Evolutionary conservation across 768 basidiomycete species (phyloP).

Genomic region (Pulveroboletus sp.): DNA sequence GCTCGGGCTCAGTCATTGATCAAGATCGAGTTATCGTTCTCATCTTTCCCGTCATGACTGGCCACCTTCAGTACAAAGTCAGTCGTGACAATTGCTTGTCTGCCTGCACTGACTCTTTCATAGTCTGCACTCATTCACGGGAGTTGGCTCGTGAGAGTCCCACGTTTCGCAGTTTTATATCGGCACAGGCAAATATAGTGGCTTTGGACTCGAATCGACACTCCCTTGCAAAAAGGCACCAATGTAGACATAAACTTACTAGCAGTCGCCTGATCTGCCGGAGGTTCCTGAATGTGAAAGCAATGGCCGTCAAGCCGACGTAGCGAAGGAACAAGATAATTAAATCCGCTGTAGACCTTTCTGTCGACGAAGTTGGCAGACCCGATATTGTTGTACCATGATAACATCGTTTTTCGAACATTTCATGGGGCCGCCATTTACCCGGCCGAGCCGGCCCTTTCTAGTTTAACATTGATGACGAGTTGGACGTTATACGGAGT

Average conservation of each 20-base stretch:
- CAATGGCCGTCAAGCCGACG: slow-evolving; percentile 76
- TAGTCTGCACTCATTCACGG: slow-evolving; percentile 82
- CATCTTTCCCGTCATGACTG: slow-evolving; percentile 45
- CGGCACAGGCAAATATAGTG: slow-evolving; percentile 46
- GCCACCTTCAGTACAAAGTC: slow-evolving; percentile 69
- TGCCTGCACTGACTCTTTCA: slow-evolving; percentile 12
- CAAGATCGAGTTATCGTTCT: slow-evolving; percentile 3
- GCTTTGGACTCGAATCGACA: slow-evolving; percentile 95
- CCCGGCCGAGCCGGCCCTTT: slow-evolving; percentile 2
- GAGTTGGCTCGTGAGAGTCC: slow-evolving; percentile 81
- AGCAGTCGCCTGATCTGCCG: slow-evolving; percentile 63
- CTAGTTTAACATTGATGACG: slow-evolving; percentile 93
- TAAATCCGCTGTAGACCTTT: slow-evolving; percentile 74
- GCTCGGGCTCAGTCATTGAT: no score
- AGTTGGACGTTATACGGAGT: slow-evolving; percentile 11
- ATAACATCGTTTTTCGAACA: slow-evolving; percentile 16
- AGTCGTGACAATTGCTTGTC: slow-evolving; percentile 2
- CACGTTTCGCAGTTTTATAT: neutral
- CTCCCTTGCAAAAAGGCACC: slow-evolving; percentile 91
- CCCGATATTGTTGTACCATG: slow-evolving; percentile 94
- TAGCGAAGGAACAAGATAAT: slow-evolving; percentile 86
- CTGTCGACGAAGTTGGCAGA: slow-evolving; percentile 85
- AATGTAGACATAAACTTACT: slow-evolving; percentile 82
- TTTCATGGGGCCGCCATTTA: slow-evolving; percentile 1
- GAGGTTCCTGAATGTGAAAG: slow-evolving; percentile 67